Conservation (phyloP, 306 rosid species). For the Sicyos edulis region DNA sequence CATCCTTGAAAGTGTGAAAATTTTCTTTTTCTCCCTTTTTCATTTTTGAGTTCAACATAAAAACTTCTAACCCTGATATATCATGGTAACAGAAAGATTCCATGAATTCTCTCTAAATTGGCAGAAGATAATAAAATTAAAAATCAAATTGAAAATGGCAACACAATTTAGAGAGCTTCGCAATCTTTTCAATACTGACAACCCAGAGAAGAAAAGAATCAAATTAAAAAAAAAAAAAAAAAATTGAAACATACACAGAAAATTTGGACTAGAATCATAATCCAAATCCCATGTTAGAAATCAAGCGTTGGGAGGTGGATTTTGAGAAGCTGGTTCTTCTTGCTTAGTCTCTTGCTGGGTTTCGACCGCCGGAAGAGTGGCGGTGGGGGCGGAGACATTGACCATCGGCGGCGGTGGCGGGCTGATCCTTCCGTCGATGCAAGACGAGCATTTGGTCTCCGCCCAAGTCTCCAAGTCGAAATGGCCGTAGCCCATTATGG, state of each 20-base stretch:
- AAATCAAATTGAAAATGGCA: background rate
- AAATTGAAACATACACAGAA: too few relatives aligned
- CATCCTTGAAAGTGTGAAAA: too few relatives aligned
- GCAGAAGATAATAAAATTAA: background rate
- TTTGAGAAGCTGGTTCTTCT: background rate
- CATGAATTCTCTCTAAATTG: background rate
- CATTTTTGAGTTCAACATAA: too few relatives aligned
- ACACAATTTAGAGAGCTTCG: background rate
- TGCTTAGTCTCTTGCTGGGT: slow-evolving; percentile 35
- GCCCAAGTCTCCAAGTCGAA: slow-evolving; percentile 80
- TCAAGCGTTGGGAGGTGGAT: too few relatives aligned
- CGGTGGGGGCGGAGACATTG: slow-evolving; percentile 1
- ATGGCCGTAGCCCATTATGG: slow-evolving; percentile 58
- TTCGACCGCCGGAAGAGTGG: slow-evolving; percentile 25
- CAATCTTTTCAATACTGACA: too few relatives aligned
- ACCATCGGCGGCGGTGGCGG: slow-evolving; percentile 14
- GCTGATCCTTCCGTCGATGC: slow-evolving; percentile 67
- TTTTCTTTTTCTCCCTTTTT: too few relatives aligned
- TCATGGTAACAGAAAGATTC: background rate
- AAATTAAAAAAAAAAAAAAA: background rate
- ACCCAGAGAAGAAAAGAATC: background rate
- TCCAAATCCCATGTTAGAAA: slow-evolving; percentile 7
- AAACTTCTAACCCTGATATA: too few relatives aligned
- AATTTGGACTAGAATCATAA: background rate
- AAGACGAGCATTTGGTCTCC: slow-evolving; percentile 67